phyloP scores from a whole-genome alignment of 306 rosid genomes.

The Rubus idaeus region DNA sequence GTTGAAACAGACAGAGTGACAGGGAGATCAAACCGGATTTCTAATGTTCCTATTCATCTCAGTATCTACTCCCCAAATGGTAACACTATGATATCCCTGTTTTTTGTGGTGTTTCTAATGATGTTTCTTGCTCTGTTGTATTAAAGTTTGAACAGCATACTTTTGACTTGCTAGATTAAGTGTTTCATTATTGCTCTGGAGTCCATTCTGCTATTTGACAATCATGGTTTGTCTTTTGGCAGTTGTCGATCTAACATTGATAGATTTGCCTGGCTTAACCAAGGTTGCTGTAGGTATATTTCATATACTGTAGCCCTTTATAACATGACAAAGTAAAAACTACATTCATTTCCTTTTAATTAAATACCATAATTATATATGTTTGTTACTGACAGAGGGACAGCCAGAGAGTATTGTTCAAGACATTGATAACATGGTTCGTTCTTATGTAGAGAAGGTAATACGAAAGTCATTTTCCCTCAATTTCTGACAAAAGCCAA shows the following conservation, averaged over 20 bases:
- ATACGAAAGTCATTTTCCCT: background rate
- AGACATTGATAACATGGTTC: conserved; percentile 77
- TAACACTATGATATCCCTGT: conserved; percentile 18
- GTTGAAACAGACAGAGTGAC: conserved; percentile 76
- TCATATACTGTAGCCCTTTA: background rate
- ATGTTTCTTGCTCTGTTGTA: background rate
- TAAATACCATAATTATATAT: conserved; percentile 17
- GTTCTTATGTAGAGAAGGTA: conserved; percentile 72
- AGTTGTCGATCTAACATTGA: conserved; percentile 64
- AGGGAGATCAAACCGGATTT: conserved; percentile 73
- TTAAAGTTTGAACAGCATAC: background rate
- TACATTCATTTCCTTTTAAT: conserved; percentile 2
- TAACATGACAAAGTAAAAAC: background rate
- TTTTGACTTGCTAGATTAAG: background rate
- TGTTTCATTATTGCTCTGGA: conserved; percentile 13
- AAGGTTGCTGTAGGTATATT: conserved; percentile 69
- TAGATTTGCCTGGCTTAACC: conserved; percentile 63
- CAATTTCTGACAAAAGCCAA: background rate
- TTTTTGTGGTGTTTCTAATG: conserved; percentile 3
- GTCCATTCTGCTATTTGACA: conserved; percentile 22
- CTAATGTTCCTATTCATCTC: conserved; percentile 86
- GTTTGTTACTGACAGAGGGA: conserved; percentile 52
- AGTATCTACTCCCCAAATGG: conserved; percentile 80
- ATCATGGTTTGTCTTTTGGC: conserved; percentile 28
- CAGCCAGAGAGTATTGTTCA: conserved; percentile 71